Evolutionary conservation across 768 basidiomycete genomes (phyloP), one percentile per base, ranked within the genome.

Genomic region (Hypholoma sublateritium): DNA sequence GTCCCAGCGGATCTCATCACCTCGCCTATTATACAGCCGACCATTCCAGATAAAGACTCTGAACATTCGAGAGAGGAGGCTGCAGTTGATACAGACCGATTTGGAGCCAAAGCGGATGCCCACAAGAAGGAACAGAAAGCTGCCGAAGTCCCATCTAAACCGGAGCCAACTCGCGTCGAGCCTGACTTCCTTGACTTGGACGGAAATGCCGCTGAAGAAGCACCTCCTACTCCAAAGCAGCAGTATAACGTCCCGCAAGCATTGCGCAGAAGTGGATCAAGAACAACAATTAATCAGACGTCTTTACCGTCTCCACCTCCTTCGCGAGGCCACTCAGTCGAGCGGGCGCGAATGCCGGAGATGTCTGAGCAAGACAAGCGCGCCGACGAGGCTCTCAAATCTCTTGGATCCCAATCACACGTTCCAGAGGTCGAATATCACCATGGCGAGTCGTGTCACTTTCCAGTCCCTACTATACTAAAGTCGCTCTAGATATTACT

Each of bases 1-100:
- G 87, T 98, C 28, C 96, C 97, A 3, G 89, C 84, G 46, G 91
- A 95, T 69, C 84, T 99, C 59, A 89, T 95, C 60, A 99, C 97
- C 0, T 93, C 91, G 73, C 97, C 97, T 22, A 75, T 99, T 21
- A 83, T 96, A 13, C 78, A 86, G 59, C 84, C 89, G 8, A 87
- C 86, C 2, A 74, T 76, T 24, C 77, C 77, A 4, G 77, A 78
- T 37, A 68, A 72, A 35, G 63, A 65, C 39, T 43, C 51, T 57
- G 51, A 70, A 57, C 65, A 60, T 58, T 53, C 70, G 59, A 37
- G 32, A 11, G 47, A 50, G 24, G 59, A 62, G 63, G 43, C 66
- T 59, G 59, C 64, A 36, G 56, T 70, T 44, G 62, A 69, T 8
- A 62, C 70, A 17, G 80, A 76, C 41, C 64, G 76, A 44, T 81